phyloP scores from a whole-genome alignment of 148 eudicot species.

The Selenicereus undatus region DNA sequence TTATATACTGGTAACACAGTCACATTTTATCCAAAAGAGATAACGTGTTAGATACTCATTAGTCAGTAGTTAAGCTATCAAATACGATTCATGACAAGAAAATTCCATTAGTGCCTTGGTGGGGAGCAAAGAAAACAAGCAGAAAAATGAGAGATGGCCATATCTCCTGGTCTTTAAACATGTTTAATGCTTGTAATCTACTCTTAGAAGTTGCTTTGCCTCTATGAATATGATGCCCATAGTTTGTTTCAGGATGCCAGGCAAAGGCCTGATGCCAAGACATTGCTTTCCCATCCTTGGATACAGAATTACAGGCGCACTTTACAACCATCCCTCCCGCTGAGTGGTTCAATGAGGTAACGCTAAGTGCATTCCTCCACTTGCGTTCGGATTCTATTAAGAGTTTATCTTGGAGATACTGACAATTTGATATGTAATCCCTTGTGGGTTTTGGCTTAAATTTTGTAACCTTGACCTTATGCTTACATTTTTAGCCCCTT shows the following conservation, averaged over 20 bases:
- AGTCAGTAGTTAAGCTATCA: no score
- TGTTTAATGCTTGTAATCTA: background rate
- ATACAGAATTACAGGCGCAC: constrained; percentile 89
- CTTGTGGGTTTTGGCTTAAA: background rate
- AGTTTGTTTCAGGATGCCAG: constrained; percentile 83
- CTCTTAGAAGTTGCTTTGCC: constrained; percentile 1
- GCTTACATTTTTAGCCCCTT: no score
- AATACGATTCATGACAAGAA: no score
- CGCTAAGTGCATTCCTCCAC: background rate
- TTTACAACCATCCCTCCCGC: constrained; percentile 65
- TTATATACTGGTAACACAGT: no score
- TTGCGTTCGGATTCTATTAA: background rate
- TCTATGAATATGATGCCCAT: constrained; percentile 26
- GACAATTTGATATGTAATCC: background rate
- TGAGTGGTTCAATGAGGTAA: constrained; percentile 74
- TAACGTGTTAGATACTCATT: no score
- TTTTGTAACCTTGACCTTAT: no score
- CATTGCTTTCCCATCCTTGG: constrained; percentile 94
- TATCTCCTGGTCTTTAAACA: no score
- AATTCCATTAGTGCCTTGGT: background rate
- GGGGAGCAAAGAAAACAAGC: background rate
- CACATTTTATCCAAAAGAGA: background rate
- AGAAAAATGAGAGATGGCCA: background rate
- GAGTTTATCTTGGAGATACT: background rate
- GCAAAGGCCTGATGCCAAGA: constrained; percentile 97